phyloP scores from a whole-genome alignment of 257 asterid species.

The Linderniella brevidens region DNA sequence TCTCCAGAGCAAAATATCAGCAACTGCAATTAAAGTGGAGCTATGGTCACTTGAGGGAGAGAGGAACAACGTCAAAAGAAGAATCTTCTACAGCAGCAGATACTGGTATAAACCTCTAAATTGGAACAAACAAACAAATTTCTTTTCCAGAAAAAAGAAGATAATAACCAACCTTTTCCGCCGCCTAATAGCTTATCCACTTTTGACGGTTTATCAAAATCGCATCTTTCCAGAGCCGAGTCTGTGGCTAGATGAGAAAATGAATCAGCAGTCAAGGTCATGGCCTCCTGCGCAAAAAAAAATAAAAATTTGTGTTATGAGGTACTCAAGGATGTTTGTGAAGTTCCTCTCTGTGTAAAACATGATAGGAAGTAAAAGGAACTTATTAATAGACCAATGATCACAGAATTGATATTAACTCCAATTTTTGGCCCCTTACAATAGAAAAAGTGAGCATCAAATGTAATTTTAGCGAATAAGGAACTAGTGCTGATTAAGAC shows the following conservation, averaged over 20 bases:
- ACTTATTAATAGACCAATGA: no score
- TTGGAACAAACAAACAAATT: no score
- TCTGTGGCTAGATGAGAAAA: constrained; percentile 32
- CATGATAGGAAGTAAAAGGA: no score
- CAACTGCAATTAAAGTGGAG: constrained; percentile 28
- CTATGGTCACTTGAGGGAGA: no score
- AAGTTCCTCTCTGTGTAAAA: no score
- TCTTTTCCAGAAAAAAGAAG: neutral
- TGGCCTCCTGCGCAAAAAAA: constrained; percentile 51
- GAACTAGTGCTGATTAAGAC: constrained; percentile 6
- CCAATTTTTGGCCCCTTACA: no score
- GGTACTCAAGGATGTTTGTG: no score
- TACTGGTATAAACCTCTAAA: neutral
- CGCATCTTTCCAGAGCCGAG: constrained; percentile 24
- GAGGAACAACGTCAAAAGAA: no score
- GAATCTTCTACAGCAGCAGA: constrained; percentile 2
- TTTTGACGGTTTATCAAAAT: constrained; percentile 38
- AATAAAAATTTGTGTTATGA: neutral
- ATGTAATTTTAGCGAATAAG: no score
- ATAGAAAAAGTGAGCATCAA: no score
- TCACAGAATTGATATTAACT: no score
- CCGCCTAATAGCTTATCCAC: constrained; percentile 52
- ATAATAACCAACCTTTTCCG: constrained; percentile 51
- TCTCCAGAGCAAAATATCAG: constrained; percentile 87
- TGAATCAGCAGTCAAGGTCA: constrained; percentile 38